phyloP scores from a whole-genome alignment of 176 grass and related monocot genomes.

The Tillandsia leiboldiana region DNA sequence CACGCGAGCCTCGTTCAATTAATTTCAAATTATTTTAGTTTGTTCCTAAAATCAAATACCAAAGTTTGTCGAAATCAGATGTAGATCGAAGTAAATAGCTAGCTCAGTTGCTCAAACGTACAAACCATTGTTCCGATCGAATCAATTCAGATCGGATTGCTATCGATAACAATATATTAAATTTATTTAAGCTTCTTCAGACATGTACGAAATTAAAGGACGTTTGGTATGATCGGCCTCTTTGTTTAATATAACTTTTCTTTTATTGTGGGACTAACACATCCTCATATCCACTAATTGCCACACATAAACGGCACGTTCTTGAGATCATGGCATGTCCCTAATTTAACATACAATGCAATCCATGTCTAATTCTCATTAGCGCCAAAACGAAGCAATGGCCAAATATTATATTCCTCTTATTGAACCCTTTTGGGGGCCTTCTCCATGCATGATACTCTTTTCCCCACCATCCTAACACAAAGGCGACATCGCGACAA shows the following conservation, averaged over 20 bases:
- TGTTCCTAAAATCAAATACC: too few relatives aligned
- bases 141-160: too few relatives aligned
- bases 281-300: neutral
- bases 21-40: too few relatives aligned
- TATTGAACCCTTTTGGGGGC: neutral
- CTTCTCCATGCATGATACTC: neutral
- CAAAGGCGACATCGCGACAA: neutral
- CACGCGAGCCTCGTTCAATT: too few relatives aligned
- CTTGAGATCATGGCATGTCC: neutral
- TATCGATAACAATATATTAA: too few relatives aligned
- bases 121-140: too few relatives aligned
- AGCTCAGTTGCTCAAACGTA: too few relatives aligned
- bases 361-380: neutral
- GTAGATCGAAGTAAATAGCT: too few relatives aligned
- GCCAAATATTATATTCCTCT: neutral
- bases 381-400: neutral
- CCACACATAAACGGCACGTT: neutral
- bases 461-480: slow-evolving; percentile 2
- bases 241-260: neutral
- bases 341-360: neutral
- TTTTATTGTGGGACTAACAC: neutral
- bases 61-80: too few relatives aligned
- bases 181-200: too few relatives aligned
- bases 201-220: too few relatives aligned
- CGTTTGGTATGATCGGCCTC: neutral